Conservation (phyloP, 2,329 filamentous ascomycete species). For the Neonectria hederae region DNA sequence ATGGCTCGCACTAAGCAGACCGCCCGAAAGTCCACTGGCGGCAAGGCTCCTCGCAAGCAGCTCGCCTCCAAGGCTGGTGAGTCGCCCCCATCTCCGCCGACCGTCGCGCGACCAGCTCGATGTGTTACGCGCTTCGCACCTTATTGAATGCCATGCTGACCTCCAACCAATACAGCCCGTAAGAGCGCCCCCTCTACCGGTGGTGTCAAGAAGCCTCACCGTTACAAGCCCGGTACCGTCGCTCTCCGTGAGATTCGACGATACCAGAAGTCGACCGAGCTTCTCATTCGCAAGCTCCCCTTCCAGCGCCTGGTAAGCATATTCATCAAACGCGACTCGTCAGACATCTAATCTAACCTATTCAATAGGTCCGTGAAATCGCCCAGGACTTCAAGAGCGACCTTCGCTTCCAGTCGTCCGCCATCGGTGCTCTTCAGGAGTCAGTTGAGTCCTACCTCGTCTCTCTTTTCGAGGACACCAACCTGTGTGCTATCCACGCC, state of each 20-base stretch:
- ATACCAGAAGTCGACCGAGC: conserved; percentile 97
- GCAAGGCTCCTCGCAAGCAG: conserved; percentile 90
- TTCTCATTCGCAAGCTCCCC: conserved; percentile 95
- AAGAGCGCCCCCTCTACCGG: conserved; percentile 98
- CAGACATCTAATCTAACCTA: conserved; percentile 15
- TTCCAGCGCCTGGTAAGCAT: conserved; percentile 87
- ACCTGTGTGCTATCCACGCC: conserved; percentile 97
- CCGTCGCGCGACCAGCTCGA: conserved; percentile 1
- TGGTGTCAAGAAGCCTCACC: conserved; percentile 95
- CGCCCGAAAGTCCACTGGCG: conserved; percentile 80
- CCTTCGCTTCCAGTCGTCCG: conserved; percentile 97
- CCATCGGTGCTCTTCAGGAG: conserved; percentile 97
- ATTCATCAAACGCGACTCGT: not conserved
- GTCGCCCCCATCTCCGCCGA: conserved; percentile 21
- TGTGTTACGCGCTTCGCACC: conserved; percentile 26
- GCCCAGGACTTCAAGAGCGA: conserved; percentile 96
- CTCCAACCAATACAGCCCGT: conserved; percentile 62
- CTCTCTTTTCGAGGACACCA: conserved; percentile 98
- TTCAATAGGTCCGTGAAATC: conserved; percentile 84
- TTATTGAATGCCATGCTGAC: conserved; percentile 21
- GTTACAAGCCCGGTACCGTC: conserved; percentile 91
- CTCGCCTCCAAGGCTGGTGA: conserved; percentile 93
- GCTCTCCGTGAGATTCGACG: conserved; percentile 98
- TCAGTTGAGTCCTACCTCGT: conserved; percentile 99
- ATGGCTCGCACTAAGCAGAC: conserved; percentile 75